These are phyloP conservation scores for Quercus bicolor DNA, from an alignment of 306 rosid species.

Conservation along the genomic window DNA sequence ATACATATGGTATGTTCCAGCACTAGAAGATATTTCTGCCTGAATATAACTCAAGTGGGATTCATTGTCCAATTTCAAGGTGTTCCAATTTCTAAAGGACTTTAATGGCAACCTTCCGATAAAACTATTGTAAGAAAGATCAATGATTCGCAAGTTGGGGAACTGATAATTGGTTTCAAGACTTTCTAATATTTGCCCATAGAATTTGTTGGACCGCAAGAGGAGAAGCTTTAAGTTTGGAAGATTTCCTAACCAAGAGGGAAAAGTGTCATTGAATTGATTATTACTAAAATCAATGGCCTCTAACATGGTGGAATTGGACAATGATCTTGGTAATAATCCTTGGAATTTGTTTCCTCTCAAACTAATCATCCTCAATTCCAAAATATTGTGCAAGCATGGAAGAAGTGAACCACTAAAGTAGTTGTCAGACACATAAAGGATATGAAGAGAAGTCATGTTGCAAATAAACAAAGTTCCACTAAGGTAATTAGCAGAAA, in stretches of 20 bases:
- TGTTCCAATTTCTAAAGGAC: neutral
- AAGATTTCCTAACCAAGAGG: neutral
- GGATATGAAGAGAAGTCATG: neutral
- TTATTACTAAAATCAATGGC: too few relatives aligned
- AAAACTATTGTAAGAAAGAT: neutral
- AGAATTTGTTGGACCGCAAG: neutral
- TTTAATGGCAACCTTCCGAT: neutral
- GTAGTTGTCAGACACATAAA: neutral
- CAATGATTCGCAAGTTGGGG: neutral
- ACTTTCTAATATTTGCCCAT: neutral
- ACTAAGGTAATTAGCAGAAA: neutral
- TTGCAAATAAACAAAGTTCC: neutral
- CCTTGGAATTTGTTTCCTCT: too few relatives aligned
- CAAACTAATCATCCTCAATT: too few relatives aligned
- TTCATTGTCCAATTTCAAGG: neutral
- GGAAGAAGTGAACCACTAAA: neutral
- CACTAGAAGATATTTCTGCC: too few relatives aligned
- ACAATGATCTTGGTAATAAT: too few relatives aligned
- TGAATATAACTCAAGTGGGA: neutral
- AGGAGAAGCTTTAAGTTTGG: neutral
- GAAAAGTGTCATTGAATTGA: neutral
- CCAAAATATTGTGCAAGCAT: neutral
- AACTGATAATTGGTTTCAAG: neutral
- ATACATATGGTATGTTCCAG: too few relatives aligned
- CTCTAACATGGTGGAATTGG: too few relatives aligned